Evolutionary conservation across 2,329 filamentous ascomycete species (phyloP).

Genomic region (Botrytis byssoidea): DNA sequence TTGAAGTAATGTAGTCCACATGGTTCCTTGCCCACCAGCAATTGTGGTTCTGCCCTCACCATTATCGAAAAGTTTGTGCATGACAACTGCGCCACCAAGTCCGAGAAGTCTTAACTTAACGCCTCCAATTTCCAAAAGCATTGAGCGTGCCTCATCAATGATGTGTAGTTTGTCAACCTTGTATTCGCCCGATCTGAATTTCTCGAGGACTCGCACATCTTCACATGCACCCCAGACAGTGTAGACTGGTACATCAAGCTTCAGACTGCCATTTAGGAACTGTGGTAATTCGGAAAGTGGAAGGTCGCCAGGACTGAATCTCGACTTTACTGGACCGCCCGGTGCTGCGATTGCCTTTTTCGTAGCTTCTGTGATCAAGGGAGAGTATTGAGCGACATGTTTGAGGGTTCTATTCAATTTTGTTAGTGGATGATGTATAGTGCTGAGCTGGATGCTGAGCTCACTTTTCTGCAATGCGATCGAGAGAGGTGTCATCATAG

Average conservation of each 20-base stretch:
- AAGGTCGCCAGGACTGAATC: slow-evolving; percentile 77
- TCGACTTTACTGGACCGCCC: slow-evolving; percentile 79
- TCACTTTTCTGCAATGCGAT: slow-evolving; percentile 97
- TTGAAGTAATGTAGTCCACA: slow-evolving; percentile 98
- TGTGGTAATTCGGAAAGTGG: slow-evolving; percentile 89
- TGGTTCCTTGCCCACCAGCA: slow-evolving; percentile 95
- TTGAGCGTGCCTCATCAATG: slow-evolving; percentile 95
- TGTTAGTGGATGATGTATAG: slow-evolving; percentile 29
- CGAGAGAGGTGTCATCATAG: slow-evolving; percentile 93
- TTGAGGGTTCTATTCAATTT: slow-evolving; percentile 73
- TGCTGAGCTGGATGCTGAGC: slow-evolving; percentile 35
- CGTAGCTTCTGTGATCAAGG: slow-evolving; percentile 76
- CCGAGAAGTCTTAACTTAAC: slow-evolving; percentile 94
- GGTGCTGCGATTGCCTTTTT: slow-evolving; percentile 66
- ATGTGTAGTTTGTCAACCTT: slow-evolving; percentile 97
- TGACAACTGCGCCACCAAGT: slow-evolving; percentile 92
- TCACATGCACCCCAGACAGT: slow-evolving; percentile 99
- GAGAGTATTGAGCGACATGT: slow-evolving; percentile 98
- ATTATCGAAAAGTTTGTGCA: slow-evolving; percentile 99
- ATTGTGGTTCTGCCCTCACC: slow-evolving; percentile 97
- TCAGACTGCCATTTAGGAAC: slow-evolving; percentile 83
- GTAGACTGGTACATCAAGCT: slow-evolving; percentile 94
- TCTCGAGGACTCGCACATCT: slow-evolving; percentile 95
- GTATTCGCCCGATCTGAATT: slow-evolving; percentile 96
- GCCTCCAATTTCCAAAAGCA: slow-evolving; percentile 89